phyloP scores from a whole-genome alignment of 1,139 yeast genomes.

The Lodderomyces theae region DNA sequence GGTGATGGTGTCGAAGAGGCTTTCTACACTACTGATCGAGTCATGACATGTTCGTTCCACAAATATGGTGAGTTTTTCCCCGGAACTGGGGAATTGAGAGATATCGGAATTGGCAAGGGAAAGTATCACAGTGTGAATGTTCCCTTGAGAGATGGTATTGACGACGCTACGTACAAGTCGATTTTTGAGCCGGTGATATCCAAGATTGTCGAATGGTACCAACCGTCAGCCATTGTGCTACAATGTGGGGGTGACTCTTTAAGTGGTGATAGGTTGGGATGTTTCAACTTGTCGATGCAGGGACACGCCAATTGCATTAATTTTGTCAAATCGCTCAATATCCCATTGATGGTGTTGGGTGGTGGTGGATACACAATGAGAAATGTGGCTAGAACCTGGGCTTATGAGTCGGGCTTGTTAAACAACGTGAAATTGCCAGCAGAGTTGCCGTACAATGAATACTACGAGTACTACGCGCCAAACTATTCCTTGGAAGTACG shows the following conservation, averaged over 20 bases:
- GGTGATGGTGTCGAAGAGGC: slow-evolving; percentile 99
- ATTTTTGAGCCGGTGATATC: slow-evolving; percentile 83
- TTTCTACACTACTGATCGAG: slow-evolving; percentile 92
- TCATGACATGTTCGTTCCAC: slow-evolving; percentile 97
- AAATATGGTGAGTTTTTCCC: slow-evolving; percentile 97
- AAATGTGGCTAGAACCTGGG: slow-evolving; percentile 95
- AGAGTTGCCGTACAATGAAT: slow-evolving; percentile 92
- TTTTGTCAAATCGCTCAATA: slow-evolving; percentile 79
- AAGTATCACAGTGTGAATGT: slow-evolving; percentile 84
- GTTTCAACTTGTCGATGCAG: slow-evolving; percentile 85
- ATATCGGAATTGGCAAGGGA: slow-evolving; percentile 86
- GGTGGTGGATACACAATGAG: slow-evolving; percentile 99
- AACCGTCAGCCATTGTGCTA: slow-evolving; percentile 87
- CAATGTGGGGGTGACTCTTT: slow-evolving; percentile 94
- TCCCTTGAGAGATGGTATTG: slow-evolving; percentile 90
- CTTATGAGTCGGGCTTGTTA: slow-evolving; percentile 86
- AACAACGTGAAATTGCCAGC: slow-evolving; percentile 75
- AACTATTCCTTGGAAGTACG: slow-evolving; percentile 91
- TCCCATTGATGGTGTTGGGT: slow-evolving; percentile 90
- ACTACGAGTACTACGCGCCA: slow-evolving; percentile 96
- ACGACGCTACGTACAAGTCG: slow-evolving; percentile 80
- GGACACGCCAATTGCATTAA: slow-evolving; percentile 97
- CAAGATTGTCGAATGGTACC: slow-evolving; percentile 88
- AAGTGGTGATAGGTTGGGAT: slow-evolving; percentile 87
- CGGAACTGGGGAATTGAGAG: slow-evolving; percentile 90